Base-by-base conservation (phyloP, 495 filamentous ascomycete genomes). In the Sporormia fimetaria region DNA sequence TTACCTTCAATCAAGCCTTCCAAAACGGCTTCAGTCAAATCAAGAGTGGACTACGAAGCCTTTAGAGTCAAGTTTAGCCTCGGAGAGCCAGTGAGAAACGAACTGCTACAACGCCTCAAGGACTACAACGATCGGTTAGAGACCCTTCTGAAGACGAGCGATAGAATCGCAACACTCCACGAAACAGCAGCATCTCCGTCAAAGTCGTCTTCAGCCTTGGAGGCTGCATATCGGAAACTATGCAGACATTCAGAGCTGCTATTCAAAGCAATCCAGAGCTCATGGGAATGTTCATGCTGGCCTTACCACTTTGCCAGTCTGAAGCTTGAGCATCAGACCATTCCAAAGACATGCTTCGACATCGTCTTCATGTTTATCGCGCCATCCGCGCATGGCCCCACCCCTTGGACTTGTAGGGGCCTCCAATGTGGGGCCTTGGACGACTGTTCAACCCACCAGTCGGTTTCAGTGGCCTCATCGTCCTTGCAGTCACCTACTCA, bases 101-200 rank as follows among this genome's bases (percentile, higher is more conserved):
- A 26, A 12, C 39, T 49, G 15, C 26, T 49, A 10, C 27, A 15
- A 6, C 47, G 44, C 25, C 45, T 67, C 9, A 47, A 49, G 16
- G 55, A 62, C 10, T 56, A 50, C 31, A 58, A 64, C 15, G 49
- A 46, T 1, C 57, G 49, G 10, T 48, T 67, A 20, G 60, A 61
- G 40, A 52, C 48, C n/a, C 49, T 67, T 9, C 51, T 58, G 1
- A 41, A 40, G 1, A 47, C 39, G 2, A 61, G 56, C 27, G 47
- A 62, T 20, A 54, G 58, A n/a, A 40, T 66, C 7, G 54, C 59
- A 14, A 30, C 20, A 1, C 42, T 51, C 5, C 25, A 31, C 21
- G 18, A 40, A 4, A 25, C 16, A n/a, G 43, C 23, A 6, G 11
- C 15, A 22, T 1, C 1, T n/a, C 15, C 10, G 16, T 26, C n/a